Evolutionary conservation across 257 asterid species (phyloP).

Genomic region (Plantago elongata): DNA sequence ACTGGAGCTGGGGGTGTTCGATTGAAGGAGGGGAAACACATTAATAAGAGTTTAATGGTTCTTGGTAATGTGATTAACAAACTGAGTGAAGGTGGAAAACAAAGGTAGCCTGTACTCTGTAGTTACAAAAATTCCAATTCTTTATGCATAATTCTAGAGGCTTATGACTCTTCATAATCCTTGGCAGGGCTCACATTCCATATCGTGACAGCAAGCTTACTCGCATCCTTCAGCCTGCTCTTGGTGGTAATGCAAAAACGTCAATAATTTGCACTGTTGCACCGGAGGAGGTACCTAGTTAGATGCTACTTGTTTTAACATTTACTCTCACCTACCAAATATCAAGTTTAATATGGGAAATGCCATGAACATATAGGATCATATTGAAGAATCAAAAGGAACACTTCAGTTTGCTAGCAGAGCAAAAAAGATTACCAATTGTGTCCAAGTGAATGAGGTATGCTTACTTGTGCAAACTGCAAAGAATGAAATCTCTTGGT

Average conservation of each 20-base stretch:
- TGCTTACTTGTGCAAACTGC: conserved; percentile 9
- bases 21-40: conserved; percentile 95
- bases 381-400: conserved; percentile 90
- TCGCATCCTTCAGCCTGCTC: conserved; percentile 98
- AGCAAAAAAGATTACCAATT: conserved; percentile 93
- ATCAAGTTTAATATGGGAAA: neutral
- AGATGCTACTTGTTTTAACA: conserved; percentile 5
- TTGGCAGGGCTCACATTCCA: conserved; percentile 89
- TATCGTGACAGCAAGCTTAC: conserved; percentile 98
- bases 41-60: conserved; percentile 94
- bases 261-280: conserved; percentile 95
- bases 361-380: conserved; percentile 42
- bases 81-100: conserved; percentile 92
- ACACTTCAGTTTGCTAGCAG: conserved; percentile 98
- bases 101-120: conserved; percentile 45
- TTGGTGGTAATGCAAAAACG: conserved; percentile 98
- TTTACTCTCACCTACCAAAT: neutral
- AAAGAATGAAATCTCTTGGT: neutral
- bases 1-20: conserved; percentile 99
- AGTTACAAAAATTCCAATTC: neutral
- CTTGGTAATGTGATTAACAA: conserved; percentile 97
- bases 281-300: conserved; percentile 78
- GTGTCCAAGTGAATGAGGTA: conserved; percentile 99
- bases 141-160: neutral
- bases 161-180: conserved; percentile 21